Conservation (phyloP, 768 basidiomycete genomes). For the Hygrophoropsis aurantiaca region DNA sequence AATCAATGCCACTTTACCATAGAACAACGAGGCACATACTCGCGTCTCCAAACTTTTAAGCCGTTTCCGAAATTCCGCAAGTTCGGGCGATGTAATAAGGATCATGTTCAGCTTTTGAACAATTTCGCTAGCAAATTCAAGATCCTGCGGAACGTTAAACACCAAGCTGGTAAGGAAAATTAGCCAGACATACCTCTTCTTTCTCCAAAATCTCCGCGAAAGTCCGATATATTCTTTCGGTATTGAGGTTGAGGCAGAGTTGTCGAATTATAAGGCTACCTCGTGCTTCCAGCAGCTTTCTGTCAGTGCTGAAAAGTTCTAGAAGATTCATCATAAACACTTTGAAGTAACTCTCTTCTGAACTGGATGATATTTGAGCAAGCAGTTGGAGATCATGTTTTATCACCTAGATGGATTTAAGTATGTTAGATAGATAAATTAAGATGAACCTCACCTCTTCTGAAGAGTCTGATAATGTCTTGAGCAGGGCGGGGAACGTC, state of each 20-base stretch:
- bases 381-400: conserved; percentile 94
- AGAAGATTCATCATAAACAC: conserved; percentile 94
- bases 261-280: conserved; percentile 97
- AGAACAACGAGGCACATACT: conserved; percentile 42
- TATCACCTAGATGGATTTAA: conserved; percentile 61
- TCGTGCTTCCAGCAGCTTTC: conserved; percentile 82
- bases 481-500: conserved; percentile 92
- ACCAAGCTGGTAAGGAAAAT: neutral
- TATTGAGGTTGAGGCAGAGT: conserved; percentile 89
- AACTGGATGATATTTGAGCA: conserved; percentile 94
- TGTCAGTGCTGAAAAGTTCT: conserved; percentile 92
- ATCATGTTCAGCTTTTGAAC: conserved; percentile 98
- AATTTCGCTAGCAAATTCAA: conserved; percentile 97
- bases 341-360: conserved; percentile 94
- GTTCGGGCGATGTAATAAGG: conserved; percentile 91
- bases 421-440: neutral
- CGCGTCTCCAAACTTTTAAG: conserved; percentile 92
- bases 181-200: conserved; percentile 75
- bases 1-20: neutral
- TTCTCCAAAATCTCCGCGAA: conserved; percentile 98
- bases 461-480: conserved; percentile 93
- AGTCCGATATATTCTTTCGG: conserved; percentile 91
- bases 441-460: conserved; percentile 65
- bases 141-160: too few species aligned
- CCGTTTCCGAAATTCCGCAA: conserved; percentile 91